Conservation (phyloP, 1,284 basidiomycete species). For the Pyrrhoderma lamaoense region DNA sequence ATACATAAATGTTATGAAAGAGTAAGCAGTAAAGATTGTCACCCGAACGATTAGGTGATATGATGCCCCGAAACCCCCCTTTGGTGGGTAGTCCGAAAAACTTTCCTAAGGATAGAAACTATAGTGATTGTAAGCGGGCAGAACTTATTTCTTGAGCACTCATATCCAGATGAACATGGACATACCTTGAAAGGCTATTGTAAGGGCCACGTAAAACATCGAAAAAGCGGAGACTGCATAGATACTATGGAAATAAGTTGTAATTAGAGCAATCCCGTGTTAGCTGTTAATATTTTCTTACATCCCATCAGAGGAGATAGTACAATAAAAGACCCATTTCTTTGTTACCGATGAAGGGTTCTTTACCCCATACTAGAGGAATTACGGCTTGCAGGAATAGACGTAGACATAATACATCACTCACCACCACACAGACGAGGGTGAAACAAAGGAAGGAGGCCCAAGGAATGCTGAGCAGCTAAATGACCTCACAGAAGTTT, state of each 20-base stretch:
- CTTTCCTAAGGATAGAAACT: conserved; percentile 6
- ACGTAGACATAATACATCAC: neutral
- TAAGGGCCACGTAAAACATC: conserved; percentile 4
- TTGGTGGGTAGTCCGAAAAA: conserved; percentile 11
- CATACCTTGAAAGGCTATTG: conserved; percentile 12
- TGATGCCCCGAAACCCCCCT: conserved; percentile 1
- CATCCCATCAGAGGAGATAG: conserved; percentile 10
- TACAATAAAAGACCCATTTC: conserved; percentile 16
- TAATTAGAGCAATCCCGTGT: neutral
- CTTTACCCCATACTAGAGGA: neutral
- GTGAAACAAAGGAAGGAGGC: conserved; percentile 2
- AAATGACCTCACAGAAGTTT: too few species aligned
- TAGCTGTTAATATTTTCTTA: conserved; percentile 5
- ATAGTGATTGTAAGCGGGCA: neutral
- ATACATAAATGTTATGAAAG: conserved; percentile 14
- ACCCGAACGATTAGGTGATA: conserved; percentile 14
- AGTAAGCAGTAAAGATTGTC: conserved; percentile 9
- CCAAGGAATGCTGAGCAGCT: conserved; percentile 16
- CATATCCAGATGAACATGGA: too few species aligned
- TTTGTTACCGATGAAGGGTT: conserved; percentile 13
- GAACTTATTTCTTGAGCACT: neutral
- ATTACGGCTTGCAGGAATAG: too few species aligned
- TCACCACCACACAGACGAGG: conserved; percentile 4
- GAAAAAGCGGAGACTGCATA: conserved; percentile 11
- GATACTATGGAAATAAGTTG: conserved; percentile 2